Conservation (phyloP, 306 rosid genomes). For the Prunus padus region DNA sequence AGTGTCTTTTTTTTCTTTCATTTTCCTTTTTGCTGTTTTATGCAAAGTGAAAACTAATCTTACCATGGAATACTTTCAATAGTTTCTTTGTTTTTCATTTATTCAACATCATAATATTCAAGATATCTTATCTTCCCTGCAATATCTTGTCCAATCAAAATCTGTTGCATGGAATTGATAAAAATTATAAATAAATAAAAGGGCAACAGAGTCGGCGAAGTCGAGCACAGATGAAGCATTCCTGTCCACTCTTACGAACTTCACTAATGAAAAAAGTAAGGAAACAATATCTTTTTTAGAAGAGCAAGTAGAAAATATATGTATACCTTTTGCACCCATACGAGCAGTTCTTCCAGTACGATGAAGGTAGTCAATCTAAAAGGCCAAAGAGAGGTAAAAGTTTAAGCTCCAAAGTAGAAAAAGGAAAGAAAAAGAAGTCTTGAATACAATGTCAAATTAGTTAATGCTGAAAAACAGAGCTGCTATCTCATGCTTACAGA, state of each 20-base stretch:
- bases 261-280: background rate
- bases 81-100: background rate
- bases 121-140: background rate
- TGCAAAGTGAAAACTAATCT: background rate
- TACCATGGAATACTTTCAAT: background rate
- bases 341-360: slow-evolving; percentile 99
- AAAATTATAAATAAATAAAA: background rate
- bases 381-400: slow-evolving; percentile 18
- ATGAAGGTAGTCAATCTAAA: slow-evolving; percentile 90
- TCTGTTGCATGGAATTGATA: background rate
- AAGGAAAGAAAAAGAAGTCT: background rate
- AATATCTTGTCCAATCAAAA: background rate
- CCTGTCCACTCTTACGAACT: background rate
- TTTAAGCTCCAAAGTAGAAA: slow-evolving; percentile 1
- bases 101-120: background rate
- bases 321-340: slow-evolving; percentile 91
- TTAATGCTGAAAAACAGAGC: background rate
- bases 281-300: background rate
- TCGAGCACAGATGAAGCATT: background rate
- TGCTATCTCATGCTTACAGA: slow-evolving; percentile 54
- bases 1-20: background rate
- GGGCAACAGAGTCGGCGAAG: background rate
- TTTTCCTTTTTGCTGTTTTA: background rate
- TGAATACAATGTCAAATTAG: background rate
- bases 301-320: background rate